These are phyloP conservation scores for Psidium guajava DNA, from an alignment of 345 rosid genomes.

Conservation along the genomic window DNA sequence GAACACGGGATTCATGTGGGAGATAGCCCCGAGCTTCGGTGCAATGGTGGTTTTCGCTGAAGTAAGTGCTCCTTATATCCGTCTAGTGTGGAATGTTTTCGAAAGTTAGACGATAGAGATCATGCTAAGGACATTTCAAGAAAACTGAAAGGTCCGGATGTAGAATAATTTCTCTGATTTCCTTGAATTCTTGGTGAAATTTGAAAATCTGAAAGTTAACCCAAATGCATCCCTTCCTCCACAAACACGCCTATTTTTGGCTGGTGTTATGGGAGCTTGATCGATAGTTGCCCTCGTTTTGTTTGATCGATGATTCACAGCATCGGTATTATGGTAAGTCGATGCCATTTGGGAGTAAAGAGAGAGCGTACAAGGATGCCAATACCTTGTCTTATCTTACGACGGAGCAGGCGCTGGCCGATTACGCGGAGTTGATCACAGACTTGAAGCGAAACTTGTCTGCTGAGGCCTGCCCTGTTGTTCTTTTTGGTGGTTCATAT, in stretches of 20 bases:
- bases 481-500: slow-evolving; percentile 88
- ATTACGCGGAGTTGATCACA: slow-evolving; percentile 59
- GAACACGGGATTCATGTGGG: slow-evolving; percentile 75
- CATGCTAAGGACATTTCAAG: neutral
- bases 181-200: neutral
- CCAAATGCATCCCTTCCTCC: neutral
- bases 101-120: neutral
- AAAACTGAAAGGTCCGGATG: neutral
- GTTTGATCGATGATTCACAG: slow-evolving; percentile 8
- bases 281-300: neutral
- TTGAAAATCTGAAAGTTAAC: neutral
- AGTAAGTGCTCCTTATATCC: slow-evolving; percentile 13
- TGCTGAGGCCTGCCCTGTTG: slow-evolving; percentile 76
- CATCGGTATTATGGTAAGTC: slow-evolving; percentile 90
- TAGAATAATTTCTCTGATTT: neutral
- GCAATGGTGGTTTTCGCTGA: slow-evolving; percentile 77
- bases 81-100: neutral
- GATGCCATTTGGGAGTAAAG: slow-evolving; percentile 61
- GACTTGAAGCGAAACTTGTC: slow-evolving; percentile 71
- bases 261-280: neutral
- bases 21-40: slow-evolving; percentile 63
- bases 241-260: neutral
- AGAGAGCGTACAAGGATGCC: slow-evolving; percentile 58
- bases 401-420: slow-evolving; percentile 88
- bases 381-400: slow-evolving; percentile 60